phyloP scores from a whole-genome alignment of 257 asterid genomes.

The Lavandula angustifolia region DNA sequence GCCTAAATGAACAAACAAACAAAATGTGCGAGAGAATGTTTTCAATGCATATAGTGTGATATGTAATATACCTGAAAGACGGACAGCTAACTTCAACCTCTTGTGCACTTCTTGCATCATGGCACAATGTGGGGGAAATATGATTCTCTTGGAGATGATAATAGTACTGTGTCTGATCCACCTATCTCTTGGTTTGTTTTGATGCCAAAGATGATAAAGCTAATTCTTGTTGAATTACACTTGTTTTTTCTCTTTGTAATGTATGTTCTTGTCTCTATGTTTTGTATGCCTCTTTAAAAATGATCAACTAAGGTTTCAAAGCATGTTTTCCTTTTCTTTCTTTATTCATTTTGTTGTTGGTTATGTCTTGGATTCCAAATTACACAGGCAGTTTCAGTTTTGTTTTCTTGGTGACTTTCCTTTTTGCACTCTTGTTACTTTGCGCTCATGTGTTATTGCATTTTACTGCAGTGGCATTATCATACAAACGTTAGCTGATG shows the following conservation, averaged over 20 bases:
- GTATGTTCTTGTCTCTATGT: background rate
- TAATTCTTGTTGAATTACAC: background rate
- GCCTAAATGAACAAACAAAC: background rate
- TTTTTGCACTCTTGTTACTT: background rate
- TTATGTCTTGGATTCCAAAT: background rate
- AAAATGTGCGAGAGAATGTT: background rate
- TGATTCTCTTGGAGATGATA: too few species aligned
- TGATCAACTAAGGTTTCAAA: background rate
- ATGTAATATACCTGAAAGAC: background rate
- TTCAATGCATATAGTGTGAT: too few species aligned
- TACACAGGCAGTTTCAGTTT: background rate
- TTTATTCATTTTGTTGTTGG: background rate
- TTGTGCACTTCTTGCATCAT: background rate
- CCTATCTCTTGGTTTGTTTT: too few species aligned
- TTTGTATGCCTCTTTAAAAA: background rate
- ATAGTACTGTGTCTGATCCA: too few species aligned
- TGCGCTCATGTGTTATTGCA: constrained; percentile 11
- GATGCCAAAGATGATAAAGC: background rate
- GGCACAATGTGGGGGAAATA: background rate
- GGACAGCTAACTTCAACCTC: background rate
- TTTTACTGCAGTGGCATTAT: constrained; percentile 62
- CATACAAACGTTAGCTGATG: constrained; percentile 73
- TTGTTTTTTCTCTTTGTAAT: background rate
- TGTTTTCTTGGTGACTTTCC: background rate
- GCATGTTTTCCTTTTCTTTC: background rate